These are phyloP conservation scores for Castanospermum australe DNA, from an alignment of 306 rosid genomes.

Conservation along the genomic window DNA sequence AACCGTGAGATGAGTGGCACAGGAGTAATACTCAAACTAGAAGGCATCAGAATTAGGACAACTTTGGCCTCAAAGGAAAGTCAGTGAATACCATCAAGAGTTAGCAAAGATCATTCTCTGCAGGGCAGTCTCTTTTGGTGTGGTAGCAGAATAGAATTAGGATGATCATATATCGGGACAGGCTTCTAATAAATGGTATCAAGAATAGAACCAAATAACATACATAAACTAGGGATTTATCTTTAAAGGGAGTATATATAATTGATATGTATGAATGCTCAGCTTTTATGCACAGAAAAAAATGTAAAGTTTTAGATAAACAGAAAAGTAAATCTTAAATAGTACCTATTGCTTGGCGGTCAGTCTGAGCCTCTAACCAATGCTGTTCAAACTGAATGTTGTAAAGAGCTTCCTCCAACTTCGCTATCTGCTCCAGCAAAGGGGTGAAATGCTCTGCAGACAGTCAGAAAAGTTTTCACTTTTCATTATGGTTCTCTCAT, in stretches of 20 bases:
- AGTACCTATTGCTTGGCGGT: slow-evolving; percentile 91
- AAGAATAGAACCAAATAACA: neutral
- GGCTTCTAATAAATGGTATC: neutral
- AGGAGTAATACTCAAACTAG: neutral
- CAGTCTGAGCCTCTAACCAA: slow-evolving; percentile 94
- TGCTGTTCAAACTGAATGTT: slow-evolving; percentile 93
- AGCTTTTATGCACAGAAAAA: neutral
- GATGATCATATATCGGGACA: slow-evolving; percentile 1
- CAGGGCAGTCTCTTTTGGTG: neutral
- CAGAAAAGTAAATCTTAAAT: neutral
- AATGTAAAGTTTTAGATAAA: neutral
- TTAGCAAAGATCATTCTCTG: neutral
- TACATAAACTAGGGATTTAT: neutral
- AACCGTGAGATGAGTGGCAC: neutral
- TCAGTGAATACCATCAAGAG: neutral
- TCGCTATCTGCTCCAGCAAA: slow-evolving; percentile 75
- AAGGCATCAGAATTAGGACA: neutral
- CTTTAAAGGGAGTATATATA: neutral
- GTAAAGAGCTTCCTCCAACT: slow-evolving; percentile 93
- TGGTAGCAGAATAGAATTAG: neutral
- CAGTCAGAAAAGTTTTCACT: slow-evolving; percentile 24
- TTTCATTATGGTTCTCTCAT: neutral
- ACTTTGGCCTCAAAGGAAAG: neutral
- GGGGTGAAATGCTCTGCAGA: slow-evolving; percentile 87
- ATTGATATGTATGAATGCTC: neutral